These are phyloP conservation scores for Agrocybe pediades DNA, from an alignment of 768 basidiomycete genomes.

Conservation along the genomic window DNA sequence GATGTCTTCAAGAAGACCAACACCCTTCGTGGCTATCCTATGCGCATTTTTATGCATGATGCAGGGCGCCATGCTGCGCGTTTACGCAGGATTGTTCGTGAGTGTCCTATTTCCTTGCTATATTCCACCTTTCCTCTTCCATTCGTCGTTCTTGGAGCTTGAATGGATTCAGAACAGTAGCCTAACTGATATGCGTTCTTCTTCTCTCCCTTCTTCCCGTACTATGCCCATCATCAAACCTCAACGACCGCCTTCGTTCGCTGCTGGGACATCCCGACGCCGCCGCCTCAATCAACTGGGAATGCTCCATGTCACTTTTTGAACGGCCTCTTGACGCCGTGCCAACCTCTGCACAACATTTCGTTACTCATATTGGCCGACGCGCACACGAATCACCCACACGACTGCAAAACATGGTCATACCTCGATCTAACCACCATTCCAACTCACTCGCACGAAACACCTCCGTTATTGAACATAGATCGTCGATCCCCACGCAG, in stretches of 20 bases:
- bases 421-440: too few relatives aligned
- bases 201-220: not conserved
- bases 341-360: too few relatives aligned
- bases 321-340: not conserved
- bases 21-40: not conserved
- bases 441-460: too few relatives aligned
- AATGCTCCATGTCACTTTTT: too few relatives aligned
- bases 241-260: not conserved
- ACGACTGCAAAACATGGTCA: too few relatives aligned
- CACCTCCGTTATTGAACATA: too few relatives aligned
- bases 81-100: constrained; percentile 44
- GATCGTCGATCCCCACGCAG: constrained; percentile 35
- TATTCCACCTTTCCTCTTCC: not conserved
- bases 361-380: not conserved
- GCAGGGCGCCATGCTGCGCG: constrained; percentile 23
- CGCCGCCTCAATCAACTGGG: too few relatives aligned
- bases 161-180: not conserved
- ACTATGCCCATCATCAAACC: too few relatives aligned
- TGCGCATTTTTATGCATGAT: not conserved
- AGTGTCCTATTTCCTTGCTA: constrained; percentile 15
- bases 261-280: too few relatives aligned
- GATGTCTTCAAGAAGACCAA: not conserved
- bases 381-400: not conserved
- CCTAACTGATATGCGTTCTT: not conserved
- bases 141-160: not conserved